Evolutionary conservation across 2,329 filamentous ascomycete genomes (phyloP), one percentile per base, ranked within the genome.

Genomic region (Fusarium protoensiforme): DNA sequence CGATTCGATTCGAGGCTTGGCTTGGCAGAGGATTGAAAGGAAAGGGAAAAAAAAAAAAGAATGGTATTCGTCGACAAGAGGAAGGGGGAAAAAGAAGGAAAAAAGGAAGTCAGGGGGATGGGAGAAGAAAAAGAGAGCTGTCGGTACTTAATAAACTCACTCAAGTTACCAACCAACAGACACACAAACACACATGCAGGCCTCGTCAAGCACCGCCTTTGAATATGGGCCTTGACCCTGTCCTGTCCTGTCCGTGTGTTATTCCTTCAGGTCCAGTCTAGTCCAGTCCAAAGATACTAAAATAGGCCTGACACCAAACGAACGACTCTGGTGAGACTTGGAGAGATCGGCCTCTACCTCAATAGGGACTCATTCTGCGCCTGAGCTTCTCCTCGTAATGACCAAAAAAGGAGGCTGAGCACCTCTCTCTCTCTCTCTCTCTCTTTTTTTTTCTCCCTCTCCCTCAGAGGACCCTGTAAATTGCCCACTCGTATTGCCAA

Each of bases 401-500:
- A 36, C 18, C n/a, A n/a, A 18, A 38, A 38, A 60, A 60, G 20
- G 59, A 61, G 59, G 59, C 59, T 61, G 58, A 61, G 58, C 46
- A 51, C 27, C 27, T 33, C 31, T 18, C 14, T 31, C 1, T n/a
- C 27, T 48, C n/a, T 7, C 14, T 16, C 2, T 7, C 18, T 14
- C 24, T 24, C n/a, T n/a, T n/a, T n/a, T n/a, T n/a, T n/a, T n/a
- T n/a, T n/a, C n/a, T n/a, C n/a, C n/a, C n/a, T n/a, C n/a, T n/a
- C n/a, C n/a, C n/a, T n/a, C n/a, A n/a, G n/a, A 24, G 41, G 41
- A 11, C 43, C 46, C 46, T 53, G 46, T 18, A 53, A 53, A 53
- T 53, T 53, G 46, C 46, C 46, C 27, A 53, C 46, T 53, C 59
- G 59, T 61, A 61, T 61, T 60, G 36, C 54, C 56, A 57, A 38